Evolutionary conservation across 306 rosid species (phyloP), one percentile per base, ranked within the genome.

Genomic region (Prunus mira): DNA sequence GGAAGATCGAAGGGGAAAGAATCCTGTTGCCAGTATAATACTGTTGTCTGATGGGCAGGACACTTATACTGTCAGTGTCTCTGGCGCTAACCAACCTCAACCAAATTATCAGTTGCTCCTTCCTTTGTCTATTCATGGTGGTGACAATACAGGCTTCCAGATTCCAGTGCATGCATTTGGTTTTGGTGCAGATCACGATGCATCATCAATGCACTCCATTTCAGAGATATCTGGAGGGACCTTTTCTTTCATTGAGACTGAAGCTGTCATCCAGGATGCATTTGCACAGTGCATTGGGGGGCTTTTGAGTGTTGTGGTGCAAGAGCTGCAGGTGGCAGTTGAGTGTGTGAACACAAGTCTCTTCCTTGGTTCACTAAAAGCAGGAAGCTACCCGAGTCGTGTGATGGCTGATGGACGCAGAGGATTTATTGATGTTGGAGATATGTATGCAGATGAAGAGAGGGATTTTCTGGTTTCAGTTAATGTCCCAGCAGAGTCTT

Each of bases 251-350:
- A 95, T 95, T 2, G 99, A 95, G 87, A 90, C 93, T 9, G 99
- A 95, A 79, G 89, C 93, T 32, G 96, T 87, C 65, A 84, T 95
- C 68, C 99, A 95, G 82, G 99, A 95, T 72, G 99, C 99, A 8
- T 95, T 95, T 86, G 99, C 99, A 18, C 99, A 92, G 77, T 95
- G 99, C 87, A 95, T 95, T 24, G 99, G 99, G 10, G 99, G 99
- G 71, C 97, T 95, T 30, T 75, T 95, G 79, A 95, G 99, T 58
- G 99, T 95, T 3, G 92, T 88, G 77, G 91, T 89, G 73, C 99
- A 95, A 85, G 97, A 95, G 84, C 80, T 95, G 84, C 96, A 87
- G 79, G 93, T 95, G 41, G 87, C 76, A 76, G 80, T 95, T 56
- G 97, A 92, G 67, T 92, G 99, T 81, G 74, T 86, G 3, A 83